Conservation (phyloP, 2,329 filamentous ascomycete species). For the Sporothrix globosa region DNA sequence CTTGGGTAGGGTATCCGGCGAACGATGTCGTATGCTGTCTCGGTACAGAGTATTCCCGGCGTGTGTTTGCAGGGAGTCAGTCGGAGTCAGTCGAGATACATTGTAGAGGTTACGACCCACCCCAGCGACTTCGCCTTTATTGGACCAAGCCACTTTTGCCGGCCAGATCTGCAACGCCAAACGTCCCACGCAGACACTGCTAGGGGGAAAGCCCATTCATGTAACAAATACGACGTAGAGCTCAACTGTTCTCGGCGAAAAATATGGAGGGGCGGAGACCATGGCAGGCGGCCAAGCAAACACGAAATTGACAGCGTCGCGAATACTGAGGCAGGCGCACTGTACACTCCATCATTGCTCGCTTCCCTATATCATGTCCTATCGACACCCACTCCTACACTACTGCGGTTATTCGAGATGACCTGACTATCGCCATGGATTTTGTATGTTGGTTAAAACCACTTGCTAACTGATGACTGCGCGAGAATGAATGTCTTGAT, state of each 20-base stretch:
- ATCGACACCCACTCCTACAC: not conserved
- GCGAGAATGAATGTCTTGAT: not conserved
- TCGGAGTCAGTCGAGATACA: not conserved
- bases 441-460: slow-evolving; percentile 53
- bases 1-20: too few relatives aligned
- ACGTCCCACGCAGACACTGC: slow-evolving; percentile 16
- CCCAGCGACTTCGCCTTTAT: not conserved
- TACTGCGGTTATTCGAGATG: slow-evolving; percentile 47
- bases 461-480: not conserved
- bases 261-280: not conserved
- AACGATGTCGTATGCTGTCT: too few relatives aligned
- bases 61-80: too few relatives aligned
- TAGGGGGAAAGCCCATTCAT: slow-evolving; percentile 28
- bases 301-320: not conserved
- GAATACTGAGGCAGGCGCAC: not conserved
- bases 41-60: too few relatives aligned
- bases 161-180: slow-evolving; percentile 34
- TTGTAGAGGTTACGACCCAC: not conserved
- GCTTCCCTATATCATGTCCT: slow-evolving; percentile 8
- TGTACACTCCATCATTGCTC: not conserved
- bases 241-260: not conserved
- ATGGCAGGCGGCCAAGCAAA: not conserved
- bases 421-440: slow-evolving; percentile 56
- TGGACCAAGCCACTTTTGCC: slow-evolving; percentile 27
- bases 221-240: slow-evolving; percentile 2